Base-by-base conservation (phyloP, 805 yeast species). In the Hanseniaspora meyeri region DNA sequence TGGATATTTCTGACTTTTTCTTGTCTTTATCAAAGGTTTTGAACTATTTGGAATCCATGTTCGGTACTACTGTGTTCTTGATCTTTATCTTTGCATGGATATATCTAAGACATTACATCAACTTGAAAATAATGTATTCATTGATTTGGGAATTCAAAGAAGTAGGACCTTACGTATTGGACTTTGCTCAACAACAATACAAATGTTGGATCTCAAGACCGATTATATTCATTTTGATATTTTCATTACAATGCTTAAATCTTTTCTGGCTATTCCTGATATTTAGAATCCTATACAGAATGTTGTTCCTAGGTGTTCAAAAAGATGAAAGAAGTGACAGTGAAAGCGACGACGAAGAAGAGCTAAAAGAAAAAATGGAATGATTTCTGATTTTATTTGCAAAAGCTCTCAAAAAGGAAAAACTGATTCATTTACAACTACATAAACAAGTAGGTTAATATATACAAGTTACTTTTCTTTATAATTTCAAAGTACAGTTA, bases 141-240 rank as follows among this genome's bases (percentile, higher is more conserved):
- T 82, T 87, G 17, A 72, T 85, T 55, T 89, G 96, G 19, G 95
- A 89, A 69, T 93, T 87, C 72, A 78, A 76, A 61, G 79, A 95
- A 1, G 88, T 87, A 27, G 98, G 98, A 42, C 82, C 83, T 56
- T 89, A 76, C 70, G 77, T 77, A 57, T 74, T 93, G 62, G 81
- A 88, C 74, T 93, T 87, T 81, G 86, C 78, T 12, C 82, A 93
- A 34, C 91, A 90, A 69, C 96, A 93, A 69, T 93, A 91, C 74
- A 93, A 93, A 71, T 93, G 97, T 72, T 88, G 88, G 85, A 87
- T 93, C 62, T 84, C 97, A 27, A 95, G 87, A 72, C 86, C 87
- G 55, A 89, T 93, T 67, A 90, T 91, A 3, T 90, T 93, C 65
- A 69, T 71, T 24, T 77, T 93, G 65, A 77, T 93, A 59, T 74